phyloP scores from a whole-genome alignment of 2,329 filamentous ascomycete genomes.

The Diaporthe sp. region DNA sequence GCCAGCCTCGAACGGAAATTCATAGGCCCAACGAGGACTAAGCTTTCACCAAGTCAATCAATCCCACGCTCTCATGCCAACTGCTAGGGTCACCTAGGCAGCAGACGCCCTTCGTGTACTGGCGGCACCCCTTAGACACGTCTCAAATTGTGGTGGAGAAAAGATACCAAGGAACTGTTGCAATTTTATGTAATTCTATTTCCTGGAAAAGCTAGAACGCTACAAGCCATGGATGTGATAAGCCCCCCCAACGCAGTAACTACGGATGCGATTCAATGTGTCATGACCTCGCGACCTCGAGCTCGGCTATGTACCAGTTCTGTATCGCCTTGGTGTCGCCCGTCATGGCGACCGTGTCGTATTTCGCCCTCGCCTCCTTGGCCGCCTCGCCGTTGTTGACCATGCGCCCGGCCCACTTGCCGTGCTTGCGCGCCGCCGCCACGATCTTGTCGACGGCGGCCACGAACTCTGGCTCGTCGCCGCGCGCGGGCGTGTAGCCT shows the following conservation, averaged over 20 bases:
- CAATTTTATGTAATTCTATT: constrained; percentile 28
- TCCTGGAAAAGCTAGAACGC: neutral
- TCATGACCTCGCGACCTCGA: constrained; percentile 55
- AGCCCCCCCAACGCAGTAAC: neutral
- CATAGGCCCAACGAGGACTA: neutral
- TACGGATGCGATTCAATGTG: neutral
- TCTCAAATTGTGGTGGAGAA: neutral
- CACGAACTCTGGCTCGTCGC: constrained; percentile 63
- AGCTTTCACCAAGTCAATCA: neutral
- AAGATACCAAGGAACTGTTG: neutral
- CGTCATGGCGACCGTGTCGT: constrained; percentile 61
- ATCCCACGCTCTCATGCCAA: neutral
- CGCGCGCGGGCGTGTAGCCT: constrained; percentile 60
- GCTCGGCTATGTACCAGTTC: constrained; percentile 62
- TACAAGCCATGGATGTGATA: neutral
- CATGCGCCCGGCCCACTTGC: constrained; percentile 65
- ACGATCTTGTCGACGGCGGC: constrained; percentile 61
- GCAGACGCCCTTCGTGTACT: neutral
- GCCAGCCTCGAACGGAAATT: neutral
- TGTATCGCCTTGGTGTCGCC: constrained; percentile 63
- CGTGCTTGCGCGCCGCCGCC: constrained; percentile 59
- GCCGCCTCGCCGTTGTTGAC: constrained; percentile 59
- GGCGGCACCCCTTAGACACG: neutral
- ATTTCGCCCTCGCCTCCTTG: constrained; percentile 55
- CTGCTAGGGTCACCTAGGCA: neutral